Conservation (phyloP, 495 filamentous ascomycete genomes). For the Xylaria telfairii region DNA sequence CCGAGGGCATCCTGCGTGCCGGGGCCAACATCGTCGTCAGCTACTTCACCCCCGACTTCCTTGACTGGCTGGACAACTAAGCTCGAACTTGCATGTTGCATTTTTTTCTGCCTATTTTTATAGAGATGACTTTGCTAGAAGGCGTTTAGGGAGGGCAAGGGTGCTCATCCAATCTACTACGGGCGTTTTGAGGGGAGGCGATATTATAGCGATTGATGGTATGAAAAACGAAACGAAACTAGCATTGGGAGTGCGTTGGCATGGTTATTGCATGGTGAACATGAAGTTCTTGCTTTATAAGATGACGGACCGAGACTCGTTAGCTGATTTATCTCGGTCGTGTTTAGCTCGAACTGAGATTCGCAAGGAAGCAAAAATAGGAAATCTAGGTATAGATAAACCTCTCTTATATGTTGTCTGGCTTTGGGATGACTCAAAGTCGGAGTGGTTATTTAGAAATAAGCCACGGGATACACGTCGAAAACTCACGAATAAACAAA, state of each 20-base stretch:
- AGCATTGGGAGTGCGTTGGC: not conserved
- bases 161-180: not conserved
- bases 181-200: slow-evolving; percentile 6
- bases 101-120: not conserved
- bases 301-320: not conserved
- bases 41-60: slow-evolving; percentile 93
- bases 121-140: slow-evolving; percentile 13
- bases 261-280: slow-evolving; percentile 11
- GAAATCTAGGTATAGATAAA: not conserved
- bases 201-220: not conserved
- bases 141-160: slow-evolving; percentile 18
- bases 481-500: not conserved
- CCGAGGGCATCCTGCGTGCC: slow-evolving; percentile 89
- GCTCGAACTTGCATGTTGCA: not conserved
- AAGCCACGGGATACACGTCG: too few species aligned
- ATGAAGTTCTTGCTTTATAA: not conserved
- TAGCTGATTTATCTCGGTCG: not conserved
- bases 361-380: not conserved
- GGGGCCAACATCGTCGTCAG: slow-evolving; percentile 90
- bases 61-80: slow-evolving; percentile 75
- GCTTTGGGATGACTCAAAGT: not conserved
- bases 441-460: too few species aligned
- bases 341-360: not conserved
- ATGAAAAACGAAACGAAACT: not conserved
- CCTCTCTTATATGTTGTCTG: not conserved